Percentiles rank a stretch among this genome's conserved stretches.
Evolutionary conservation across 192 early-diverging fungal genomes (phyloP).

Genomic region (Coemansia asiatica): DNA sequence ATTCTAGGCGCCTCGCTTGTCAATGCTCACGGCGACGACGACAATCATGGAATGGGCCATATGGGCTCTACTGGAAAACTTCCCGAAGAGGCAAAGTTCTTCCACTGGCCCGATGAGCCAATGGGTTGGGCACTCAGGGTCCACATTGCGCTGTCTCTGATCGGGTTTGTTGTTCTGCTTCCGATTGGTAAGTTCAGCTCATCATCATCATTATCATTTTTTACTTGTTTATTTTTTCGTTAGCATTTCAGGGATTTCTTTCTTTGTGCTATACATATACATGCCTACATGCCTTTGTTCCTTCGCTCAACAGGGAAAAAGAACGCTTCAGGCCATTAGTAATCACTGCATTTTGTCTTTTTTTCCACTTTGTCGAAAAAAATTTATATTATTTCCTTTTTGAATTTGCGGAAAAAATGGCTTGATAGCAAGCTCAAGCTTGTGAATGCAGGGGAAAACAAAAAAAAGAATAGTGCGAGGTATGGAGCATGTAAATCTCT

Average conservation of each 20-base stretch:
- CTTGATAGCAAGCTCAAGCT: background rate
- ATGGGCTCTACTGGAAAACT: slow-evolving; percentile 9
- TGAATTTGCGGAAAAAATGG: background rate
- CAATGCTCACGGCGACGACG: slow-evolving; percentile 18
- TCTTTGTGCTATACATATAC: too few species aligned
- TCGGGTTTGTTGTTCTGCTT: slow-evolving; percentile 35
- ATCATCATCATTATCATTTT: background rate
- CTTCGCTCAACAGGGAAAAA: too few species aligned
- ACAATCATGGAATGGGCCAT: slow-evolving; percentile 1
- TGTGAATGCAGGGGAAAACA: background rate
- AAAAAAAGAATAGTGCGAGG: background rate
- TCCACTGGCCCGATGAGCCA: slow-evolving; percentile 40
- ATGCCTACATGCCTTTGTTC: background rate
- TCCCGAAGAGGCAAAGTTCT: slow-evolving; percentile 41
- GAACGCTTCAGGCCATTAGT: background rate
- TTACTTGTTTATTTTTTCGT: background rate
- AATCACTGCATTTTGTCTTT: background rate
- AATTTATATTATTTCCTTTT: background rate
- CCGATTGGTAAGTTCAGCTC: slow-evolving; percentile 41
- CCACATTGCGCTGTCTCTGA: slow-evolving; percentile 34
- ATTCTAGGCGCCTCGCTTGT: slow-evolving; percentile 8
- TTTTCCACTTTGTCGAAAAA: background rate
- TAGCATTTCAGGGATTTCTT: background rate
- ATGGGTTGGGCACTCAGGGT: slow-evolving; percentile 46
- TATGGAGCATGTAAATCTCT: background rate